Evolutionary conservation across 1,284 basidiomycete genomes (phyloP), one percentile per base, ranked within the genome.

Genomic region (Microbotryum violaceum): DNA sequence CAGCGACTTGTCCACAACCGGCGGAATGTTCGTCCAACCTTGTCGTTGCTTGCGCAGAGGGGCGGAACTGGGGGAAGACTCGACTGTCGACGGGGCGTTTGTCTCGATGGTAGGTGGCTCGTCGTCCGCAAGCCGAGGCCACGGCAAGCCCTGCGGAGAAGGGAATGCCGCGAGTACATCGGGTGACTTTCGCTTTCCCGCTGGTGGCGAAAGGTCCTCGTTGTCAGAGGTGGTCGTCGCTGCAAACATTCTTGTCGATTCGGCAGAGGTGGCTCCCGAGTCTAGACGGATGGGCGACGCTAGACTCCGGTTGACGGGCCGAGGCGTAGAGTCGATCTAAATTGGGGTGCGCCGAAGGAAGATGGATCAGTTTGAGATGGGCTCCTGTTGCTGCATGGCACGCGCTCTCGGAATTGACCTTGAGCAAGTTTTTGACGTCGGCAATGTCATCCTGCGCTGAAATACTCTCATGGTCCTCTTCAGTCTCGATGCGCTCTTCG

Each of bases 251-350:
- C 57, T 56, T 14, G 31, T 45, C 1, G 44, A 25, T 1, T 25
- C 44, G 3, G 54, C 37, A 0, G 56, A 44, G 7, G 42, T 23
- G 12, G n/a, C 6, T 4, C 54, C 53, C 5, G 62, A 58, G 29
- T 47, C 61, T 42, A 71, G 68, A 16, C 66, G 65, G 23, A 71
- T 71, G 4, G 70, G 70, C 8, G 70, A 71, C 0, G 70, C 69
- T 21, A 71, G 66, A 42, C 37, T 42, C 37, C 37, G 37, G 12
- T 42, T 42, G 37, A 42, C 37, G 14, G 4, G 37, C 14, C 16
- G 37, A 42, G 37, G 37, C 14, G 37, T 42, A 42, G 37, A 42
- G 12, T 42, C 37, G 37, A 42, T 42, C 29, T 61, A 56, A 23
- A 57, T 29, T 8, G 21, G 20, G 7, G 18, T 49, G 20, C 14